Percentiles rank a stretch among this genome's conserved stretches.
Evolutionary conservation across 257 asterid species (phyloP).

Genomic region (Solanum chiquidenum): DNA sequence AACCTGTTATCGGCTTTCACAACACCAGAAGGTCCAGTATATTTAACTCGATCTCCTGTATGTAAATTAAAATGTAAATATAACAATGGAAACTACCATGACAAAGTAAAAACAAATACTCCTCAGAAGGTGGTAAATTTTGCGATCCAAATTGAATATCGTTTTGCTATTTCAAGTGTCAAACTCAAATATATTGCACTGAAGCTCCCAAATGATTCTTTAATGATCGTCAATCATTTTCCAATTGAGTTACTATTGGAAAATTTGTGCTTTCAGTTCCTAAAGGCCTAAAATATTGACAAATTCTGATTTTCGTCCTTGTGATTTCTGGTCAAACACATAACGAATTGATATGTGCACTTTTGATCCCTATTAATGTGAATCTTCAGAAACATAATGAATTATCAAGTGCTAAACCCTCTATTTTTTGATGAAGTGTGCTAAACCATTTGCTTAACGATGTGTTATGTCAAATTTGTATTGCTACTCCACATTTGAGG

Average conservation of each 20-base stretch:
- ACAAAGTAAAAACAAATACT: background rate
- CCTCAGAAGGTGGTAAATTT: background rate
- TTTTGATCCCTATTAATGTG: background rate
- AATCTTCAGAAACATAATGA: background rate
- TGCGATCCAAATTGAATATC: background rate
- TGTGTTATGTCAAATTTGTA: background rate
- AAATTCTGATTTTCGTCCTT: background rate
- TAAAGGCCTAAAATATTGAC: background rate
- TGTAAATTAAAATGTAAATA: slow-evolving; percentile 9
- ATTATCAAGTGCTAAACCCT: background rate
- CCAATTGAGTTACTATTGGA: background rate
- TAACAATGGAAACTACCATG: background rate
- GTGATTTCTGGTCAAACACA: background rate
- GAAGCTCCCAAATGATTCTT: background rate
- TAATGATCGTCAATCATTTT: background rate
- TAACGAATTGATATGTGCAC: background rate
- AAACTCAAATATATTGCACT: background rate
- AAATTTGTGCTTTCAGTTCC: background rate
- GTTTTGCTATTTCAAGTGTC: background rate
- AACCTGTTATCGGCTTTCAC: slow-evolving; percentile 69
- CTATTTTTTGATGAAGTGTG: background rate
- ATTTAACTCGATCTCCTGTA: slow-evolving; percentile 92
- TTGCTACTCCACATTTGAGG: background rate
- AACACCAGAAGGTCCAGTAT: slow-evolving; percentile 56
- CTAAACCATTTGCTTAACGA: background rate